Conservation (phyloP, 768 basidiomycete genomes). For the Lactifluus volemus region DNA sequence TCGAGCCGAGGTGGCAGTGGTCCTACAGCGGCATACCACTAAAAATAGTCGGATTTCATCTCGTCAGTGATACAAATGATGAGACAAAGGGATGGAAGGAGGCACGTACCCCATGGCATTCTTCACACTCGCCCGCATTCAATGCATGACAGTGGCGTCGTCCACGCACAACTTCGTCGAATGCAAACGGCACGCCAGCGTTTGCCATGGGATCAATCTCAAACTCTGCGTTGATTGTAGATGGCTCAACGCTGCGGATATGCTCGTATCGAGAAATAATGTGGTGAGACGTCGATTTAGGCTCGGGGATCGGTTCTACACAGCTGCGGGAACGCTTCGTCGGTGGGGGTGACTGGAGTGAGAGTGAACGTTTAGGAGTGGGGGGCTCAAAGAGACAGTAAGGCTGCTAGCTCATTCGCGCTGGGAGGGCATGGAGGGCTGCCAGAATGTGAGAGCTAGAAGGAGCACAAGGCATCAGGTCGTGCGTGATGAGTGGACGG, state of each 20-base stretch:
- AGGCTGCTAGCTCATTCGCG: not conserved
- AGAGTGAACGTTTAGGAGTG: not conserved
- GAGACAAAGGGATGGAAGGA: not conserved
- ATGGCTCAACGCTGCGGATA: not conserved
- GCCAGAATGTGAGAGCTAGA: constrained; percentile 11
- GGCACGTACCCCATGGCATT: constrained; percentile 60
- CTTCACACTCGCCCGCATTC: constrained; percentile 74
- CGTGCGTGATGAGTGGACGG: not conserved
- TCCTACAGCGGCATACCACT: constrained; percentile 79
- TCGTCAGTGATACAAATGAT: not conserved
- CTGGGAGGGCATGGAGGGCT: constrained; percentile 10
- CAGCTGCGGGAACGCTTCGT: constrained; percentile 7
- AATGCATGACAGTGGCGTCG: constrained; percentile 55
- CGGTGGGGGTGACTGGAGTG: constrained; percentile 2
- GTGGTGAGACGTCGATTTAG: not conserved
- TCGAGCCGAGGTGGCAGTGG: constrained; percentile 57
- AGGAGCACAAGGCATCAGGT: not conserved
- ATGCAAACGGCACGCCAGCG: constrained; percentile 56
- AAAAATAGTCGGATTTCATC: not conserved
- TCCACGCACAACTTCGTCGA: constrained; percentile 66
- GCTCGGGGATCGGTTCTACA: not conserved
- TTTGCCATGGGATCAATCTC: constrained; percentile 61
- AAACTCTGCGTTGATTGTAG: constrained; percentile 29
- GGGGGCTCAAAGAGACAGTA: not conserved
- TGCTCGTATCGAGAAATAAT: not conserved